phyloP scores from a whole-genome alignment of 768 basidiomycete genomes.

The Clitopilus hobsonii region DNA sequence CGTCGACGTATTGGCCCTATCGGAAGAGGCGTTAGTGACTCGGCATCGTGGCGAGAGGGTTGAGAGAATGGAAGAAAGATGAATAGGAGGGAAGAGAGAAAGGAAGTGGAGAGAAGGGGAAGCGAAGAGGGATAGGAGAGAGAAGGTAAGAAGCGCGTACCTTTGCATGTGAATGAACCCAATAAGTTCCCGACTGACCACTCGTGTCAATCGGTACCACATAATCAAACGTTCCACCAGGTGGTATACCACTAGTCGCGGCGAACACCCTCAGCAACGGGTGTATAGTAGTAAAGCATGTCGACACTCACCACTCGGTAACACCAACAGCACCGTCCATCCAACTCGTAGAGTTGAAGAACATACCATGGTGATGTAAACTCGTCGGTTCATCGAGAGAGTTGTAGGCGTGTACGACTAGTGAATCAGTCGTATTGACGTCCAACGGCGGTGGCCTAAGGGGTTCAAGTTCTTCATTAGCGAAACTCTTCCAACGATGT shows the following conservation, averaged over 20 bases:
- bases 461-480: too few species aligned
- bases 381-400: constrained; percentile 61
- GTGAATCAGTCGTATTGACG: constrained; percentile 63
- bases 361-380: constrained; percentile 94
- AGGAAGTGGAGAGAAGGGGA: too few species aligned
- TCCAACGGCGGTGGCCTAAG: constrained; percentile 77
- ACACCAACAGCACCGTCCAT: constrained; percentile 85
- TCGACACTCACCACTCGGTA: constrained; percentile 80
- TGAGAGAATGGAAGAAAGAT: too few species aligned
- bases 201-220: constrained; percentile 64
- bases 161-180: constrained; percentile 67
- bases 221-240: constrained; percentile 68
- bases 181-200: constrained; percentile 76
- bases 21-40: constrained; percentile 2
- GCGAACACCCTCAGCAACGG: not conserved
- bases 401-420: constrained; percentile 77
- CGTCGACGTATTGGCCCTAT: constrained; percentile 89
- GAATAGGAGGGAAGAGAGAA: not conserved
- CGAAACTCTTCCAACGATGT: too few species aligned
- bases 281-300: not conserved
- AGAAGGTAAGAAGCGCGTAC: constrained; percentile 24
- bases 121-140: not conserved
- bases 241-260: constrained; percentile 65
- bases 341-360: constrained; percentile 83
- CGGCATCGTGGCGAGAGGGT: not conserved